Evolutionary conservation across 768 basidiomycete genomes (phyloP), one percentile per base, ranked within the genome.

Genomic region (Naematelia aurantialba): DNA sequence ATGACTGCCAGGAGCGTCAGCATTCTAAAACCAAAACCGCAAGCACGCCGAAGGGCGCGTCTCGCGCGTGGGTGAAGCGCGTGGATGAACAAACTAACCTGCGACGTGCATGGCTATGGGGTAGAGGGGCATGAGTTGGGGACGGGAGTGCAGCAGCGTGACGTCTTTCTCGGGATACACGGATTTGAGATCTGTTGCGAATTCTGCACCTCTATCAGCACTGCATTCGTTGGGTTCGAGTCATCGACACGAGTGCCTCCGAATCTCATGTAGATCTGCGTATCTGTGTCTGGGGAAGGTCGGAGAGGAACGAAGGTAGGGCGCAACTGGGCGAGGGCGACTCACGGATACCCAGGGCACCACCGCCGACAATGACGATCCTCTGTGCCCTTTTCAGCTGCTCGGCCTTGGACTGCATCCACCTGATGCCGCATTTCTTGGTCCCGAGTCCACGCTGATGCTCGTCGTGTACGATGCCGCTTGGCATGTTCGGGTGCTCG

Each of bases 311-410:
- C 8, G 5, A 5, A 19, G 8, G 19, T 21, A 26, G 21, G 5
- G 19, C 14, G 30, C 46, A 14, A 47, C 44, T 25, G 21, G 11
- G 21, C 45, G 55, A 12, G 31, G 46, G 25, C 10, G n/a, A 26
- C 72, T 68, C 26, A 75, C 74, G 74, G 19, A 78, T 75, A 17
- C 79, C 79, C 25, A 79, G 56, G 2, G 79, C 76, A 10, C 79
- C 79, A 26, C 76, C 78, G n/a, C 79, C 79, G 47, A 80, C 72
- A n/a, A 79, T 66, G 14, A 79, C 52, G 13, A 80, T 70, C 39
- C 68, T 72, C 47, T 70, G 53, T 2, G 72, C 70, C 24, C 63
- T 60, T 61, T 68, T 63, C 17, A 76, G 63, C 45, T 61, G 61
- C 44, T 66, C 61, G 12, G 70, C 73, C 31, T 71, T 63, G 29